Percentiles rank a stretch among this genome's conserved stretches.
Evolutionary conservation across 257 asterid genomes (phyloP).

Genomic region (Nicotiana sylvestris): DNA sequence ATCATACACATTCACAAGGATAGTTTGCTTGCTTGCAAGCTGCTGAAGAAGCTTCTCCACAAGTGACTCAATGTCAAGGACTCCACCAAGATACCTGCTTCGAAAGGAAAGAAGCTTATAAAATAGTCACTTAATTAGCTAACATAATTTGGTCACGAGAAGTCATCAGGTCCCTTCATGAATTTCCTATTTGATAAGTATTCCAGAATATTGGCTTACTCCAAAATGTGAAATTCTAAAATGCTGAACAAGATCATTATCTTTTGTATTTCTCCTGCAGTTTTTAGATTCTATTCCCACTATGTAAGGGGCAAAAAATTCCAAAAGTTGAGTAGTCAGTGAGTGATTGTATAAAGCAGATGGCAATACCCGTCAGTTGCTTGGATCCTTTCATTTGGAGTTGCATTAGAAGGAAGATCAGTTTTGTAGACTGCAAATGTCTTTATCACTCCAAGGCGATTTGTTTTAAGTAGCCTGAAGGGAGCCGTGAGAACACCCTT

Average conservation of each 20-base stretch:
- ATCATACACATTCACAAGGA: conserved; percentile 86
- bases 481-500: conserved; percentile 99
- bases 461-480: conserved; percentile 81
- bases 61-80: conserved; percentile 91
- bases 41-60: conserved; percentile 97
- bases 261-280: neutral
- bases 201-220: neutral
- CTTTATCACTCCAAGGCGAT: conserved; percentile 90
- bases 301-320: conserved; percentile 2
- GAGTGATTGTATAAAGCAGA: conserved; percentile 2
- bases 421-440: conserved; percentile 89
- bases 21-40: conserved; percentile 94
- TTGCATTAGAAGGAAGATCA: conserved; percentile 63
- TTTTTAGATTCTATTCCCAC: neutral
- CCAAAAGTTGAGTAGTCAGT: neutral
- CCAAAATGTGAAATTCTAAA: neutral
- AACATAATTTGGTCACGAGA: neutral
- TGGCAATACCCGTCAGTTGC: conserved; percentile 74
- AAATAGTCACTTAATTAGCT: neutral
- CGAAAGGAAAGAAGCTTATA: conserved; percentile 12
- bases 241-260: neutral
- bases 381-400: conserved; percentile 69
- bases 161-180: neutral
- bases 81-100: conserved; percentile 96
- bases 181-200: neutral